Conservation (phyloP, 1,139 yeast species). For the Debaryomycetaceae sp. region DNA sequence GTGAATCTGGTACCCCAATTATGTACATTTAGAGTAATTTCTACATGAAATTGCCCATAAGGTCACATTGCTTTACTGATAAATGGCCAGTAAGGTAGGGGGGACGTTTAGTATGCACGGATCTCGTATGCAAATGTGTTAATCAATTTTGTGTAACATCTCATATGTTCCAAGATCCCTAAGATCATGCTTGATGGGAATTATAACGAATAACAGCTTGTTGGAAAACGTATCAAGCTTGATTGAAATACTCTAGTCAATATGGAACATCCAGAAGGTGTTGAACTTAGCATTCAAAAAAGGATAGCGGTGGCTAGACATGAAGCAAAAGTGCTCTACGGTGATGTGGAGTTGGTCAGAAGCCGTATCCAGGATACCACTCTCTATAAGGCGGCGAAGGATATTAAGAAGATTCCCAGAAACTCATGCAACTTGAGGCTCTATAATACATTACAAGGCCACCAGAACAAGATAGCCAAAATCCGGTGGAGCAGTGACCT, state of each 20-base stretch:
- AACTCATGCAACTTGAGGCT: slow-evolving; percentile 31
- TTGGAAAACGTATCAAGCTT: not conserved
- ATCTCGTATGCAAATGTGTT: slow-evolving; percentile 5
- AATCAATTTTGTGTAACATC: slow-evolving; percentile 7
- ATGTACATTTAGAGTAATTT: no score
- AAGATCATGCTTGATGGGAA: no score
- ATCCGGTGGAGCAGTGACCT: slow-evolving; percentile 69
- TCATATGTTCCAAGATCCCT: not conserved
- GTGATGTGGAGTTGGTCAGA: slow-evolving; percentile 47
- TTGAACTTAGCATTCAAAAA: slow-evolving; percentile 1
- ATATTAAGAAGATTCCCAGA: slow-evolving; percentile 26
- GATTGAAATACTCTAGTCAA: not conserved
- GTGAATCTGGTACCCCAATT: no score
- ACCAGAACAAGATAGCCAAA: slow-evolving; percentile 68
- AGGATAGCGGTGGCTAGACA: slow-evolving; percentile 28
- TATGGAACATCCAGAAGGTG: not conserved
- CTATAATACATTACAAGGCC: slow-evolving; percentile 59
- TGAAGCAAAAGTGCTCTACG: slow-evolving; percentile 46
- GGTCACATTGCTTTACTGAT: not conserved
- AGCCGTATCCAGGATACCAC: slow-evolving; percentile 44
- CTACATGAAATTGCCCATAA: no score
- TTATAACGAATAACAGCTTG: no score
- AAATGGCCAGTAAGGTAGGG: not conserved
- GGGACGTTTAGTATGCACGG: not conserved
- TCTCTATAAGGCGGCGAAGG: slow-evolving; percentile 35